These are phyloP conservation scores for Penicillium paradoxum DNA, from an alignment of 495 filamentous ascomycete genomes.

Conservation along the genomic window DNA sequence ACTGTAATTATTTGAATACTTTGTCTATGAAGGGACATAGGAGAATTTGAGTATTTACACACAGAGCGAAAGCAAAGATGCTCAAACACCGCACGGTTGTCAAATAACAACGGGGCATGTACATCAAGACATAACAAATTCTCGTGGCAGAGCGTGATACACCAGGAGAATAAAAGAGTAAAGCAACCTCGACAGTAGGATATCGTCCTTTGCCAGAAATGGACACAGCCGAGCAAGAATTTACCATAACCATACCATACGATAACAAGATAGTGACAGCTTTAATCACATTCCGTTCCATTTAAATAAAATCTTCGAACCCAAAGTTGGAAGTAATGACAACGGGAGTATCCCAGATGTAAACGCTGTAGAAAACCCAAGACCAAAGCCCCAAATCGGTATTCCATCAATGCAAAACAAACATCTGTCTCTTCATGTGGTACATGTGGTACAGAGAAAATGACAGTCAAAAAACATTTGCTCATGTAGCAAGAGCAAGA, in stretches of 20 bases:
- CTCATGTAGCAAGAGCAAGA: slow-evolving; percentile 3
- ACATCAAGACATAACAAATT: not conserved
- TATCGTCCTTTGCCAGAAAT: too few species aligned
- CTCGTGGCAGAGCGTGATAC: too few species aligned
- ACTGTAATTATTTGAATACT: too few species aligned
- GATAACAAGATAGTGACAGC: slow-evolving; percentile 7
- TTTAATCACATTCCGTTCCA: slow-evolving; percentile 13
- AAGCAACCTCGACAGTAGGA: too few species aligned
- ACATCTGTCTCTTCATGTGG: not conserved
- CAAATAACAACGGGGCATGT: too few species aligned
- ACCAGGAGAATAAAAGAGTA: too few species aligned
- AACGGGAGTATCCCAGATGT: slow-evolving; percentile 13
- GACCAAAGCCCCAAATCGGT: slow-evolving; percentile 1
- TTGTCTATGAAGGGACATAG: too few species aligned
- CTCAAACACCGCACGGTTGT: too few species aligned
- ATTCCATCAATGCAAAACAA: slow-evolving; percentile 10
- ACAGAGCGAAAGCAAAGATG: too few species aligned
- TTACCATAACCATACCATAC: slow-evolving; percentile 13
- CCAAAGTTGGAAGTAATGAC: slow-evolving; percentile 6
- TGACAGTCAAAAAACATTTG: slow-evolving; percentile 18
- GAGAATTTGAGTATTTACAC: too few species aligned
- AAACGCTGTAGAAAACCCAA: slow-evolving; percentile 9
- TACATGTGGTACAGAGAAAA: not conserved
- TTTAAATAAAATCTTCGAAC: slow-evolving; percentile 8
- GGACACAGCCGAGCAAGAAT: not conserved